Conservation (phyloP, 2,329 filamentous ascomycete species). For the Cephalotrichum gorgonifer region DNA sequence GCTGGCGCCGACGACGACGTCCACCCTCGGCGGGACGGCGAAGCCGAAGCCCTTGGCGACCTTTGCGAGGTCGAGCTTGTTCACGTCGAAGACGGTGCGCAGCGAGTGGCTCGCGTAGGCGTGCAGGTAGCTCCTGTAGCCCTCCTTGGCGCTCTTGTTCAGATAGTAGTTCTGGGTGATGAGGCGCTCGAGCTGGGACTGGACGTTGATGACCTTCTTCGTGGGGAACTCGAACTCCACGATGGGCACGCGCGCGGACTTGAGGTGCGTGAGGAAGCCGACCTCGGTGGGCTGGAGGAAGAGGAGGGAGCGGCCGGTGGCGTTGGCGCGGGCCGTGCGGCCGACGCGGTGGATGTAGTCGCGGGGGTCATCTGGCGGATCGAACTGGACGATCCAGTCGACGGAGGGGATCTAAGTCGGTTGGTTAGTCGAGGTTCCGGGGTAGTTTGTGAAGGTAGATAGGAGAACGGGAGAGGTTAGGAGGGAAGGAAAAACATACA, state of each 20-base stretch:
- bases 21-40: constrained; percentile 66
- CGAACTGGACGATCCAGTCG: constrained; percentile 94
- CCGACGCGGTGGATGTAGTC: constrained; percentile 96
- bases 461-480: neutral
- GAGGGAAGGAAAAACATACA: constrained; percentile 32
- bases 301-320: constrained; percentile 80
- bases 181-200: constrained; percentile 86
- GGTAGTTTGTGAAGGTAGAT: too few relatives aligned
- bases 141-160: constrained; percentile 71
- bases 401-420: constrained; percentile 78
- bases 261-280: constrained; percentile 84
- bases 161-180: constrained; percentile 95
- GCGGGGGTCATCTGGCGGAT: constrained; percentile 81
- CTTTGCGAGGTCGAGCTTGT: constrained; percentile 74
- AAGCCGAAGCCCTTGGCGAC: constrained; percentile 81
- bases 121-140: constrained; percentile 85
- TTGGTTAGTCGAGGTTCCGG: too few relatives aligned
- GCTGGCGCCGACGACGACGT: constrained; percentile 73
- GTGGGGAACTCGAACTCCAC: constrained; percentile 93
- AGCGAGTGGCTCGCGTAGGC: constrained; percentile 72
- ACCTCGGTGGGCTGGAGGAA: constrained; percentile 90
- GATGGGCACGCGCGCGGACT: constrained; percentile 83
- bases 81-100: constrained; percentile 59
- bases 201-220: constrained; percentile 84
- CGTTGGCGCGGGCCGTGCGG: constrained; percentile 75